Evolutionary conservation across 192 early-diverging fungal genomes (phyloP).

Genomic region (Coemansia sp.): DNA sequence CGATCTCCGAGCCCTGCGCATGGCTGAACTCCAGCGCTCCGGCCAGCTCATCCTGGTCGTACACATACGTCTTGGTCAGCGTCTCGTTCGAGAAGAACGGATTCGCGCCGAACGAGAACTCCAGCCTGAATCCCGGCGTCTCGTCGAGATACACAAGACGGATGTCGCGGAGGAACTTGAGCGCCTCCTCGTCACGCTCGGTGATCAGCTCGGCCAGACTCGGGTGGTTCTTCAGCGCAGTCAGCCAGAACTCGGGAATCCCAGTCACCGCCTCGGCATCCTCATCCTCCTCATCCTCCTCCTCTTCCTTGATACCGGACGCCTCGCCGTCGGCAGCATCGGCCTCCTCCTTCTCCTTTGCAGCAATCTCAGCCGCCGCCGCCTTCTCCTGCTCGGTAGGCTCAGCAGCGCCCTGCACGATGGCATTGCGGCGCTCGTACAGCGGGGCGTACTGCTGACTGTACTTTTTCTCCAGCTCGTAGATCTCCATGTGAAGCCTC

Average conservation of each 20-base stretch:
- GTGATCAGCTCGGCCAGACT: conserved; percentile 83
- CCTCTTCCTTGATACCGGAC: conserved; percentile 41
- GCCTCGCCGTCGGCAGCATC: conserved; percentile 57
- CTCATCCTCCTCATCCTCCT: conserved; percentile 56
- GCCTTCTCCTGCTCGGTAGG: conserved; percentile 87
- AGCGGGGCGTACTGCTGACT: conserved; percentile 79
- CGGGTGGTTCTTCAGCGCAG: conserved; percentile 83
- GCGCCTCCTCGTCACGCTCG: conserved; percentile 83
- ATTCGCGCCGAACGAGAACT: conserved; percentile 90
- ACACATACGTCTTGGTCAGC: conserved; percentile 93
- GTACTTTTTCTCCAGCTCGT: conserved; percentile 97
- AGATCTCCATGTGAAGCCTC: conserved; percentile 91
- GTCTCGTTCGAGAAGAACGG: conserved; percentile 83
- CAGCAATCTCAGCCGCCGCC: conserved; percentile 64
- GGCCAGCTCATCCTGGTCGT: conserved; percentile 76
- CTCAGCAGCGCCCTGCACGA: conserved; percentile 79
- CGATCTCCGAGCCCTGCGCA: conserved; percentile 86
- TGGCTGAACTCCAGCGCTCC: conserved; percentile 90
- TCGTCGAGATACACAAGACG: conserved; percentile 76
- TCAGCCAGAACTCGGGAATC: conserved; percentile 97
- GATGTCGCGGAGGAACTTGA: conserved; percentile 90
- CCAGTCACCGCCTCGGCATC: conserved; percentile 57
- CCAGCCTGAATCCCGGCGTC: conserved; percentile 92
- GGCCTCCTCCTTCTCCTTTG: conserved; percentile 48
- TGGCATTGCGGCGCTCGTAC: conserved; percentile 81